phyloP scores from a whole-genome alignment of 257 asterid species.

The Nicotiana attenuata region DNA sequence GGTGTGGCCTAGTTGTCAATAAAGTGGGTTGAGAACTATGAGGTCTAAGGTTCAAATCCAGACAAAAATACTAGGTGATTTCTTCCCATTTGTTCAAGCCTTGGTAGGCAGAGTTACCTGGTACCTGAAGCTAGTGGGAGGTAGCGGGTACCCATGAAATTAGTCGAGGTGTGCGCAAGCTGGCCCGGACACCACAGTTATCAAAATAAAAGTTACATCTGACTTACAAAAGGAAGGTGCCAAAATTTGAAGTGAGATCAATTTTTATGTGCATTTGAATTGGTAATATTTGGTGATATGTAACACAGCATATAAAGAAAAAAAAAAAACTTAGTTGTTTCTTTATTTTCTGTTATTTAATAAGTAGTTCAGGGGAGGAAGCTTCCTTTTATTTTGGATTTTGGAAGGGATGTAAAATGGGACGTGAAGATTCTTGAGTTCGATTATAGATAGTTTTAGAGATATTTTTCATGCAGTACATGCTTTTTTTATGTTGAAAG shows the following conservation, averaged over 20 bases:
- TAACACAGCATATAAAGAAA: not conserved
- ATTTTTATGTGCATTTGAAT: not conserved
- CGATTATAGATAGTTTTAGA: not conserved
- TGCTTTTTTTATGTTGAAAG: not conserved
- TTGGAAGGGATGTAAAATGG: not conserved
- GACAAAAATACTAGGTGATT: too few species aligned
- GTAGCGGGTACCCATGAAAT: too few species aligned
- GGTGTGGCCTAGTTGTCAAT: too few species aligned
- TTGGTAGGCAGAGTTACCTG: too few species aligned
- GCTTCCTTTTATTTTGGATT: not conserved
- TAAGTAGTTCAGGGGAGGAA: not conserved
- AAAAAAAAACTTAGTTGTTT: not conserved
- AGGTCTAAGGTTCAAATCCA: too few species aligned
- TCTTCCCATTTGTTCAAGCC: too few species aligned
- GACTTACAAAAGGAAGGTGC: not conserved
- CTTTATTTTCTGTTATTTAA: not conserved
- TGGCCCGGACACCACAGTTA: too few species aligned
- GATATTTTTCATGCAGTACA: not conserved
- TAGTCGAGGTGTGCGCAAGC: too few species aligned
- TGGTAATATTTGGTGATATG: not conserved
- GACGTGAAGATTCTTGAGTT: not conserved
- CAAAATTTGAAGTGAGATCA: not conserved
- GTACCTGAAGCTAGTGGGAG: too few species aligned
- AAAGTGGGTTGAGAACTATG: too few species aligned
- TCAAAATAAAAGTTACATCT: not conserved